Evolutionary conservation across 768 basidiomycete genomes (phyloP).

Genomic region (Tricholoma hemisulphureum): DNA sequence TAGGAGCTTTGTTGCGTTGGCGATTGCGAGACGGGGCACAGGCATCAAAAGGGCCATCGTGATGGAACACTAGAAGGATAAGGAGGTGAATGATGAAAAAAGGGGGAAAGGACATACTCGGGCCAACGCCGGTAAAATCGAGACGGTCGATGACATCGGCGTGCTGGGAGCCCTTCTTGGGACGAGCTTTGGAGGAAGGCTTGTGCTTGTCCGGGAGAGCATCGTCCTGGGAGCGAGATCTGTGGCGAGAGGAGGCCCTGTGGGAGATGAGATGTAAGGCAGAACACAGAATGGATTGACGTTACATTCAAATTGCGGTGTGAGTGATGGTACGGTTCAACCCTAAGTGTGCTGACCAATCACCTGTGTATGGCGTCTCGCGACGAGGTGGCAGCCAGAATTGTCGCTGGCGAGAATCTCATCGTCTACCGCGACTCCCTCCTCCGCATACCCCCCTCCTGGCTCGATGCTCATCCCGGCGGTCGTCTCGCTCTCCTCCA

Average conservation of each 20-base stretch:
- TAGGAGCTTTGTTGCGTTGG: conserved; percentile 74
- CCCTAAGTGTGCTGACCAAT: background rate
- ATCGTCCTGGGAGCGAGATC: conserved; percentile 51
- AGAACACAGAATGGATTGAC: conserved; percentile 11
- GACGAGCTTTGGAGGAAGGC: conserved; percentile 42
- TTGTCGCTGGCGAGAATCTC: conserved; percentile 73
- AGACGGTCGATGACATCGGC: conserved; percentile 90
- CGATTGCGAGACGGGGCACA: conserved; percentile 89
- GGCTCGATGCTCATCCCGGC: conserved; percentile 90
- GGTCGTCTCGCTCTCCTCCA: conserved; percentile 87
- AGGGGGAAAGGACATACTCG: conserved; percentile 67
- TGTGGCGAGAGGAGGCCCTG: conserved; percentile 30
- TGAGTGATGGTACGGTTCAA: conserved; percentile 25
- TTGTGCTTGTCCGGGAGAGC: conserved; percentile 37
- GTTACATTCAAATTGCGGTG: conserved; percentile 49
- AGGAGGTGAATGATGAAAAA: conserved; percentile 14
- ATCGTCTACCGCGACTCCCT: conserved; percentile 69
- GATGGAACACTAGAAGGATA: conserved; percentile 72
- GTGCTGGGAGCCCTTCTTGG: conserved; percentile 75
- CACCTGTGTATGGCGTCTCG: conserved; percentile 11
- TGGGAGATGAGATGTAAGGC: conserved; percentile 15
- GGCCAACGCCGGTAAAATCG: conserved; percentile 81
- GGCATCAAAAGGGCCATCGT: conserved; percentile 90
- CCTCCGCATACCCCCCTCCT: conserved; percentile 63
- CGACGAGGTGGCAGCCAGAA: conserved; percentile 62